Evolutionary conservation across 1,284 basidiomycete species (phyloP), one percentile per base, ranked within the genome.

Genomic region (Sporisorium reilianum): DNA sequence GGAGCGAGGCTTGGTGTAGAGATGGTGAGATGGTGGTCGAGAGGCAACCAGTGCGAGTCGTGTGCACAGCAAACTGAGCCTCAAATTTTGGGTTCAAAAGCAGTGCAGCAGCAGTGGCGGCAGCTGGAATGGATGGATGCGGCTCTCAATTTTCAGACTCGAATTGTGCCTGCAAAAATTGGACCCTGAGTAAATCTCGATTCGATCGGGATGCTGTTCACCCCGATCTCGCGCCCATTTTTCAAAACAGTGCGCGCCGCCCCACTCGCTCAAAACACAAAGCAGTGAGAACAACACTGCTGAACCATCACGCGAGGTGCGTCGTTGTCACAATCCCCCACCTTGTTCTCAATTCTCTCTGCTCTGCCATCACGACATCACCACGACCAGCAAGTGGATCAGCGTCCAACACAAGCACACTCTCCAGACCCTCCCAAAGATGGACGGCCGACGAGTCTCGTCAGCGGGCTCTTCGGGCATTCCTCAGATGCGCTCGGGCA

Each of bases 401-500:
- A 34, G 14, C 9, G 11, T 34, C 16, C 16, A 38, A 11, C 20
- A 52, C 32, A 40, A 9, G 11, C 32, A 25, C n/a, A 16, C 5
- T 8, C 14, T 30, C 36, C n/a, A n/a, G n/a, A n/a, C n/a, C n/a
- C n/a, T n/a, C 12, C 34, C 23, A 42, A 53, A 30, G 2, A 75
- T 75, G 67, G 64, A 64, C 30, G 49, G 52, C 40, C 68, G 64
- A 18, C 66, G 67, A 36, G 49, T 46, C 9, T 67, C 64, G 22
- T 60, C 52, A 2, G 51, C 59, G 6, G 72, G 67, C 56, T 49
- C 60, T 16, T 56, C 55, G 36, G 67, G 67, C 44, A 70, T 75
- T 36, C 73, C 73, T 22, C 55, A 48, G 18, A 68, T 66, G 62
- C 67, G 73, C 5, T 64, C 67, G 20, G 66, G 64, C 22, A 75